Evolutionary conservation across 2,329 filamentous ascomycete genomes (phyloP).

Genomic region (Leptographium wingfieldii): DNA sequence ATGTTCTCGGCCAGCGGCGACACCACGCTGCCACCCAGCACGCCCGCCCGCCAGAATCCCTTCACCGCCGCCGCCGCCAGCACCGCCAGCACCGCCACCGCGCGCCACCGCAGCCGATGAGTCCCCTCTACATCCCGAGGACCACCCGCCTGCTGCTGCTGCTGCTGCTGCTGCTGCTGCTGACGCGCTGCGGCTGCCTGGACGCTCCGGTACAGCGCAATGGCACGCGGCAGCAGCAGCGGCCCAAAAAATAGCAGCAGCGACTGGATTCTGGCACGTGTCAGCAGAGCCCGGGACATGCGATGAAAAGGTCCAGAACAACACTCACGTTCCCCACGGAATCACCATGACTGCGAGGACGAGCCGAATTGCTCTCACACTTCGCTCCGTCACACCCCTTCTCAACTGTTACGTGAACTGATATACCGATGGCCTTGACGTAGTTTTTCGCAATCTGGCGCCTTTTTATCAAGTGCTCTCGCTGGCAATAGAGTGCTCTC

Average conservation of each 20-base stretch:
- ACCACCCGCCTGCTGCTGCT: conserved; percentile 23
- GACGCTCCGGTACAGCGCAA: conserved; percentile 50
- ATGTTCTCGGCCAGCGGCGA: conserved; percentile 51
- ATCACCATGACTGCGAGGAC: conserved; percentile 19
- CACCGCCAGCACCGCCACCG: conserved; percentile 47
- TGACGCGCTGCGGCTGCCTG: conserved; percentile 28
- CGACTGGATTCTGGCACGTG: conserved; percentile 27
- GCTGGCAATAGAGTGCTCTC: background rate
- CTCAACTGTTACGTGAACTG: background rate
- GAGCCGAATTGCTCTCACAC: background rate
- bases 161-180: conserved; percentile 15
- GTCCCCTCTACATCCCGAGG: background rate
- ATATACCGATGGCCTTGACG: background rate
- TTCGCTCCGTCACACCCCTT: background rate
- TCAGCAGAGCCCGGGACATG: background rate
- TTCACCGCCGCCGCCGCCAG: conserved; percentile 3
- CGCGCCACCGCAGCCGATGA: conserved; percentile 31
- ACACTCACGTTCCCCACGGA: conserved; percentile 35
- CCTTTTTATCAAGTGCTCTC: no score
- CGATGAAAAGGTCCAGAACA: background rate
- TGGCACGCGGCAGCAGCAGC: conserved; percentile 52
- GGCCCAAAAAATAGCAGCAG: conserved; percentile 55
- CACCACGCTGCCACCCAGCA: background rate
- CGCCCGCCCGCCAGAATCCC: background rate
- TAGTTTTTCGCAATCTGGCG: background rate